These are phyloP conservation scores for Thelephora ganbajun DNA, from an alignment of 768 basidiomycete genomes.

Conservation along the genomic window DNA sequence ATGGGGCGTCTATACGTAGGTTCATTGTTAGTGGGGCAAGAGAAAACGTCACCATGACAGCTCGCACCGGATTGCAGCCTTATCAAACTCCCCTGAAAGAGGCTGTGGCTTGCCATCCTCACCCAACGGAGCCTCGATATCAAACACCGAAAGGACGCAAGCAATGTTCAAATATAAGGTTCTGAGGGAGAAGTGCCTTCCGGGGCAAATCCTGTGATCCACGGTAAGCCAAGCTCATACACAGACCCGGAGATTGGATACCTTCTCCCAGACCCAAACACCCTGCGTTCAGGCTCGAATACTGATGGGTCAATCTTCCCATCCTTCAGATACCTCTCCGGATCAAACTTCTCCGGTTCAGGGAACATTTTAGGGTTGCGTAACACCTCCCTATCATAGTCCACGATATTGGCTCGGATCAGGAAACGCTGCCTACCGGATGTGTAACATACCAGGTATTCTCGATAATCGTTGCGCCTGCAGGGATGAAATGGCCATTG, in stretches of 20 bases:
- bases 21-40: background rate
- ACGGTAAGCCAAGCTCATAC: background rate
- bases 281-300: constrained; percentile 7
- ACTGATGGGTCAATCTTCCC: constrained; percentile 1
- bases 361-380: constrained; percentile 3
- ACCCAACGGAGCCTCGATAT: constrained; percentile 5
- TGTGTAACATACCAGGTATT: constrained; percentile 6
- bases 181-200: constrained; percentile 4
- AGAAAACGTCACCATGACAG: no score
- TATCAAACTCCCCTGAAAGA: background rate
- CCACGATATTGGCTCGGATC: background rate
- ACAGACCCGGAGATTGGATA: background rate
- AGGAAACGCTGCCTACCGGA: constrained; percentile 1
- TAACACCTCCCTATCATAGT: constrained; percentile 6
- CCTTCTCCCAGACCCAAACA: constrained; percentile 14
- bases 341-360: constrained; percentile 3
- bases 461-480: constrained; percentile 4
- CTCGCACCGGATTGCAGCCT: background rate
- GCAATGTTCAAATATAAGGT: constrained; percentile 8
- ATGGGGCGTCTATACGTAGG: background rate
- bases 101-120: background rate
- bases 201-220: constrained; percentile 4
- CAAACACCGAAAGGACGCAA: constrained; percentile 6
- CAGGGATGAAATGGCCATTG: constrained; percentile 8
- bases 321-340: constrained; percentile 2